These are phyloP conservation scores for Nematodospora anomalae DNA, from an alignment of 1,139 yeast genomes.

Conservation along the genomic window DNA sequence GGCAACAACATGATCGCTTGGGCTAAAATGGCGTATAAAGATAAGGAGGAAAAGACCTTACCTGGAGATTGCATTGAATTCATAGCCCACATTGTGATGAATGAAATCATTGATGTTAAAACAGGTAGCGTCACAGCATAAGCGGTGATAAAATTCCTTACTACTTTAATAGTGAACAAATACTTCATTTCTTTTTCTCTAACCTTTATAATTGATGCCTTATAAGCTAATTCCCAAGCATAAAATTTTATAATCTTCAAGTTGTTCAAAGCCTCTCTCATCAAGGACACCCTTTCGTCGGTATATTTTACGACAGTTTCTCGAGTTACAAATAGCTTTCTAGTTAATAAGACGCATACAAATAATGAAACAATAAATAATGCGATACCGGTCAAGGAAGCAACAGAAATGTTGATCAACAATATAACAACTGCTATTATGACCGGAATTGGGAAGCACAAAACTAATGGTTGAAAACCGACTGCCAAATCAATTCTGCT, in stretches of 20 bases:
- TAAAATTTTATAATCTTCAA: conserved; percentile 47
- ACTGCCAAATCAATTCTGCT: conserved; percentile 48
- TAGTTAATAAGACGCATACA: conserved; percentile 39
- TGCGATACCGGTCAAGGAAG: conserved; percentile 46
- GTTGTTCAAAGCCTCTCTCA: conserved; percentile 45
- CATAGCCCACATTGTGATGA: conserved; percentile 46
- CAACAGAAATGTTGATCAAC: conserved; percentile 37
- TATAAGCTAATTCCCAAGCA: conserved; percentile 51
- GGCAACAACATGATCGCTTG: conserved; percentile 55
- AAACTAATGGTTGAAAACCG: conserved; percentile 46
- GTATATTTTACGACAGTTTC: conserved; percentile 41
- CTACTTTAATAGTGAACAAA: conserved; percentile 43
- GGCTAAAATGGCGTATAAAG: conserved; percentile 52
- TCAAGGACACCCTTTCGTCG: conserved; percentile 44
- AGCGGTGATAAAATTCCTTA: conserved; percentile 47
- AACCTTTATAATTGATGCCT: conserved; percentile 32
- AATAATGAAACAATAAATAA: conserved; percentile 40
- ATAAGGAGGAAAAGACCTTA: conserved; percentile 50
- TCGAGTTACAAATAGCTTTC: conserved; percentile 36
- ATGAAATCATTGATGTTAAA: conserved; percentile 41
- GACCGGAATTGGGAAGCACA: conserved; percentile 48
- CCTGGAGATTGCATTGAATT: conserved; percentile 39
- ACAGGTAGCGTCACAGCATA: conserved; percentile 48
- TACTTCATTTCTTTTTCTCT: conserved; percentile 43
- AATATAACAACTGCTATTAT: conserved; percentile 40